Evolutionary conservation across 305 asterid genomes (phyloP), one percentile per base, ranked within the genome.

Genomic region (Solanum chacoense): DNA sequence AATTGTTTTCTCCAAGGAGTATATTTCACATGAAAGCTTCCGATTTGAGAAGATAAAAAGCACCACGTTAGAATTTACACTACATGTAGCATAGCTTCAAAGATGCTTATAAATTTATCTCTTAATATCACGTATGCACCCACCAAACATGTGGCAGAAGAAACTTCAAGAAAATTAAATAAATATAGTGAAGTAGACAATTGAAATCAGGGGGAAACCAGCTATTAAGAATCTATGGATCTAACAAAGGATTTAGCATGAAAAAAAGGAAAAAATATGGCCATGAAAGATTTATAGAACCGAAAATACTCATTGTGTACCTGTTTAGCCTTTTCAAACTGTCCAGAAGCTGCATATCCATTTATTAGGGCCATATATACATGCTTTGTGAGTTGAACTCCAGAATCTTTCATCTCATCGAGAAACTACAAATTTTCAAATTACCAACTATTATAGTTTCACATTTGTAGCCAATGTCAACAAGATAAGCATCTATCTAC

Each of bases 271-370:
- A 34, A 20, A 83, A 32, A 2, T 20, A 83, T 31, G 42, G 31
- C 87, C 71, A 83, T 83, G 4, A 83, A 83, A 83, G 31, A 50
- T 11, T 50, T 50, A 37, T 83, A 10, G 71, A 83, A 59, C 73
- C 22, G 37, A 32, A n/a, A 3, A 50, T 71, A 83, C 45, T 45
- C 42, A 22, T 50, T 79, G 85, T 69, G 59, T 90, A 98, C 99
- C 99, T 95, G 88, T 92, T 95, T 93, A 90, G 99, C 99, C 88
- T 93, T 92, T 79, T 93, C 95, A 87, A 94, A 92, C 88, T 90
- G 92, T 90, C 98, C 99, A 91, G 94, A 94, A 88, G 96, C 92
- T 88, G 97, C 98, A 92, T 95, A 96, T 81, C 98, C 98, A 91
- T 95, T 95, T 93, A 95, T 93, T 87, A 96, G 94, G 88, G 98